phyloP scores from a whole-genome alignment of 2,329 filamentous ascomycete species.

The Fusarium caatingaense region DNA sequence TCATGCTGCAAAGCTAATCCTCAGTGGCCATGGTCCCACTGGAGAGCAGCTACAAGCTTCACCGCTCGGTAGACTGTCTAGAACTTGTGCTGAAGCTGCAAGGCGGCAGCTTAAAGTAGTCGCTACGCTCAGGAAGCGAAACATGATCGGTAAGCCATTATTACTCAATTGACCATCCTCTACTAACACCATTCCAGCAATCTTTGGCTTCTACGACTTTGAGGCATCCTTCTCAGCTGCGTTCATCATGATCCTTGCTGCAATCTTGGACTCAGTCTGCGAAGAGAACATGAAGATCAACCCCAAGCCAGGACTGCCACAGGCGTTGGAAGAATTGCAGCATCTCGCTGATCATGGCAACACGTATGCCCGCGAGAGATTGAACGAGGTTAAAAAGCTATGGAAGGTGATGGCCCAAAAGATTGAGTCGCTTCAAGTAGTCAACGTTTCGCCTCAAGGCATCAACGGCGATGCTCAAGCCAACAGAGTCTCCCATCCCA shows the following conservation, averaged over 20 bases:
- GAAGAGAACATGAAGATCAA: slow-evolving; percentile 43
- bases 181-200: slow-evolving; percentile 21
- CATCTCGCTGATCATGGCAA: slow-evolving; percentile 46
- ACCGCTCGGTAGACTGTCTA: slow-evolving; percentile 44
- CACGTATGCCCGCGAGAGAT: slow-evolving; percentile 41
- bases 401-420: slow-evolving; percentile 45
- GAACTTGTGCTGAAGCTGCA: slow-evolving; percentile 47
- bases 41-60: slow-evolving; percentile 42
- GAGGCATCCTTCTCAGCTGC: slow-evolving; percentile 46
- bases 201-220: slow-evolving; percentile 45
- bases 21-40: slow-evolving; percentile 41
- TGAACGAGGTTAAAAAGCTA: slow-evolving; percentile 41
- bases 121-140: slow-evolving; percentile 45
- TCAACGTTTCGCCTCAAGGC: slow-evolving; percentile 41
- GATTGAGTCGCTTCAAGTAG: slow-evolving; percentile 41
- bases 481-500: background rate
- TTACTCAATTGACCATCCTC: accelerated
- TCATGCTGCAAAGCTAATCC: slow-evolving; percentile 46
- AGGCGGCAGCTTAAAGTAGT: slow-evolving; percentile 46
- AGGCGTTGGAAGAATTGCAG: slow-evolving; percentile 47
- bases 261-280: slow-evolving; percentile 43
- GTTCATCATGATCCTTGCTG: slow-evolving; percentile 45
- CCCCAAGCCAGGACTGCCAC: slow-evolving; percentile 41
- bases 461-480: slow-evolving; percentile 4
- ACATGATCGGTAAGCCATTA: slow-evolving; percentile 44